Evolutionary conservation across 352 stramenopile genomes (phyloP).

Genomic region (Phytophthora tentaculata): DNA sequence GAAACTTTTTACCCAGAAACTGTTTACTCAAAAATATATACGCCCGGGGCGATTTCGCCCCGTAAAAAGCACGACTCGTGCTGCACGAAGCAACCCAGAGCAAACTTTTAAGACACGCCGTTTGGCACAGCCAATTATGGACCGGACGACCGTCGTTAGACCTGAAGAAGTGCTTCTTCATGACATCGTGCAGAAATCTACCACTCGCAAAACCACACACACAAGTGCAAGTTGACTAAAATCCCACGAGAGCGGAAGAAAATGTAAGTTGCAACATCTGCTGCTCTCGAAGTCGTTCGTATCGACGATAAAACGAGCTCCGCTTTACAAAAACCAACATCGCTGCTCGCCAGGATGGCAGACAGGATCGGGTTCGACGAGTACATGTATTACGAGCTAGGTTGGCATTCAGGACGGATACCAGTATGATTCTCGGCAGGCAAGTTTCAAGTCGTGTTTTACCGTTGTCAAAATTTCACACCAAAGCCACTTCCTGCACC

Average conservation of each 20-base stretch:
- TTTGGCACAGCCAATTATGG: slow-evolving; percentile 3
- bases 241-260: slow-evolving; percentile 27
- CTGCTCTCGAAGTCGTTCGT: slow-evolving; percentile 15
- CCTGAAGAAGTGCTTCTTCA: too few relatives aligned
- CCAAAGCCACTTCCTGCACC: slow-evolving; percentile 1
- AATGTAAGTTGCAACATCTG: slow-evolving; percentile 18
- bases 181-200: not conserved
- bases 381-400: not conserved
- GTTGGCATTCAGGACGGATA: not conserved
- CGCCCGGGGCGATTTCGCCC: too few relatives aligned
- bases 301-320: slow-evolving; percentile 24
- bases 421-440: too few relatives aligned
- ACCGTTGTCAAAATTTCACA: slow-evolving; percentile 4
- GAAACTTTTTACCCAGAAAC: too few relatives aligned
- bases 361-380: slow-evolving; percentile 18
- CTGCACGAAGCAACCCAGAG: too few relatives aligned
- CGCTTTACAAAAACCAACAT: slow-evolving; percentile 17
- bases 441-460: too few relatives aligned
- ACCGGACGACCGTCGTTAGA: slow-evolving; percentile 5
- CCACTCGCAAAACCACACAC: not conserved
- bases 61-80: slow-evolving; percentile 11
- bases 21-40: too few relatives aligned
- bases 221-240: slow-evolving; percentile 16
- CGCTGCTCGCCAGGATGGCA: slow-evolving; percentile 33
- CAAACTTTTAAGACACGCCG: slow-evolving; percentile 20